Conservation (phyloP, 2,329 filamentous ascomycete genomes). For the Rugonectria rugulosa region DNA sequence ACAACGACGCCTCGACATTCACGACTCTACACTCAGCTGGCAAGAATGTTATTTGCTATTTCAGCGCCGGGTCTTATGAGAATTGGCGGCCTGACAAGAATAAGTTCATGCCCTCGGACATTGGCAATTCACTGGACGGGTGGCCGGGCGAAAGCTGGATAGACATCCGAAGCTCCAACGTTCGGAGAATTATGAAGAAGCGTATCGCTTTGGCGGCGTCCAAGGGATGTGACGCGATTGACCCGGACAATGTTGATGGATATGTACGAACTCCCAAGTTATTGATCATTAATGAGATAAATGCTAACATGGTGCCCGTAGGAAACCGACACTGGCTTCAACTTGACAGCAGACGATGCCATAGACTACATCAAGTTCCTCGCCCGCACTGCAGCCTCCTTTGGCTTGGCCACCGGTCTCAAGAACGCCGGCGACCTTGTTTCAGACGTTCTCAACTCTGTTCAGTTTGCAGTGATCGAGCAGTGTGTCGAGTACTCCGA, state of each 20-base stretch:
- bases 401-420: constrained; percentile 68
- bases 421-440: constrained; percentile 74
- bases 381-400: constrained; percentile 57
- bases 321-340: constrained; percentile 69
- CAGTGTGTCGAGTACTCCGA: constrained; percentile 69
- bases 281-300: neutral
- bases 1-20: constrained; percentile 54
- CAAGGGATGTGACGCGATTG: constrained; percentile 74
- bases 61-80: constrained; percentile 75
- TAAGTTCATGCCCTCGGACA: constrained; percentile 61
- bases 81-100: constrained; percentile 65
- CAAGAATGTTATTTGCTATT: constrained; percentile 77
- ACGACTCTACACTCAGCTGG: constrained; percentile 64
- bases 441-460: constrained; percentile 50
- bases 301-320: too few species aligned
- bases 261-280: constrained; percentile 53
- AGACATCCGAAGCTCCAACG: constrained; percentile 61
- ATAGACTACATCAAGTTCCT: constrained; percentile 69
- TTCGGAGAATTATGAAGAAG: constrained; percentile 68
- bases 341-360: constrained; percentile 63
- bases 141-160: constrained; percentile 76
- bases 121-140: constrained; percentile 65
- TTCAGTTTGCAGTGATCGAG: constrained; percentile 75
- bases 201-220: constrained; percentile 65
- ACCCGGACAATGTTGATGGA: constrained; percentile 75